Evolutionary conservation across 2,329 filamentous ascomycete species (phyloP), one percentile per base, ranked within the genome.

Genomic region (Botrytis aclada): DNA sequence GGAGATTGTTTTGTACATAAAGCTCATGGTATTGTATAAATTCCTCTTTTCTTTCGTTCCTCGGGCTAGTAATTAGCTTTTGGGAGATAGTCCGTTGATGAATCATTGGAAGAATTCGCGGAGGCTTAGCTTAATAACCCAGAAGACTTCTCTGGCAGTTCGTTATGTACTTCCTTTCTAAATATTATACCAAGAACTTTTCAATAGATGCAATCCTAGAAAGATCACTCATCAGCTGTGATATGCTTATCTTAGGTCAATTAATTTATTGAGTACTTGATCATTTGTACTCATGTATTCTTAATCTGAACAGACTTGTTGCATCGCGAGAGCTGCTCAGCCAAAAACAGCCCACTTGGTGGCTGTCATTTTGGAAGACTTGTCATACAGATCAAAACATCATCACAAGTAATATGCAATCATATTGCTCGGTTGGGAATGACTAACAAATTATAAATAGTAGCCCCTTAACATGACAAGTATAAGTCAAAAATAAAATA

Each of bases 401-500:
- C n/a, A 4, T 16, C 1, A 20, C 5, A 5, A 9, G 7, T n/a
- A 6, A 9, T 3, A 12, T 22, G 4, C 14, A 29, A 18, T 8
- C 18, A 12, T 29, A 1, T 41, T 8, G 29, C 3, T 43, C 3
- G 9, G n/a, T 12, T 20, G 8, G 18, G 8, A 12, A 20, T 2
- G 20, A 45, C 20, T 20, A 64, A 18, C 0, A 43, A 25, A 29
- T 5, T 1, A 29, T 2, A 16, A 12, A 29, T 43, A 20, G 25
- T 7, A 63, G 29, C 3, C 8, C 25, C 12, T 9, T 6, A 41
- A n/a, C 4, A 41, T 62, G 3, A n/a, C 16, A 18, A n/a, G 9
- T 0, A n/a, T 25, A n/a, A 29, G 34, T 18, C 14, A 18, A 0
- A 0, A 20, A n/a, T 5, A 2, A 62, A 0, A n/a, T n/a, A 1